Conservation (phyloP, 164 flowering plant species). For the Paratinospora sagittata region DNA sequence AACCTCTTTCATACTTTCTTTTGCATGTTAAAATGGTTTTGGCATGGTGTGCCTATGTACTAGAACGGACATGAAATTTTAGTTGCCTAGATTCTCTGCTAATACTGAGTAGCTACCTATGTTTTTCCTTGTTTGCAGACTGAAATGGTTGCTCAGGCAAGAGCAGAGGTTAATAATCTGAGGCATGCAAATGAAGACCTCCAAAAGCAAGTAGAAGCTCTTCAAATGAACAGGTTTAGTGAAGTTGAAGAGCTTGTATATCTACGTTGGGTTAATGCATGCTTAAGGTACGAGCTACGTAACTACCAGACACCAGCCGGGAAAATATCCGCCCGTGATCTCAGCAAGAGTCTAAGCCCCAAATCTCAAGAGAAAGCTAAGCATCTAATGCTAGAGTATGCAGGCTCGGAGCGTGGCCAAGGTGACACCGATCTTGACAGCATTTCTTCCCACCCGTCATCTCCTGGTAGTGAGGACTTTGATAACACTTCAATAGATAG, state of each 20-base stretch:
- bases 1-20: too few species aligned
- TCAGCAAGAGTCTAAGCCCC: conserved; percentile 79
- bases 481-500: conserved; percentile 87
- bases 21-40: too few species aligned
- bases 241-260: conserved; percentile 98
- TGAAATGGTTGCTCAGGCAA: conserved; percentile 69
- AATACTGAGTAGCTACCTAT: background rate
- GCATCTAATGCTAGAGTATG: conserved; percentile 84
- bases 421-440: conserved; percentile 91
- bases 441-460: conserved; percentile 77
- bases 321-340: conserved; percentile 83
- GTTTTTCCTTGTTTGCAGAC: conserved; percentile 36
- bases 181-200: conserved; percentile 83
- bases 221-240: conserved; percentile 90
- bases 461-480: conserved; percentile 94
- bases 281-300: conserved; percentile 81
- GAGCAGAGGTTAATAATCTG: conserved; percentile 66
- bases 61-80: too few species aligned
- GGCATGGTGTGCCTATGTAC: too few species aligned
- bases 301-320: conserved; percentile 82
- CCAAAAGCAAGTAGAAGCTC: conserved; percentile 90
- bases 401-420: conserved; percentile 90
- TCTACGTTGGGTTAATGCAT: conserved; percentile 98
- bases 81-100: too few species aligned
- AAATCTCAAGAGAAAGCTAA: conserved; percentile 86